Base-by-base conservation (phyloP, 2,329 filamentous ascomycete species). In the Sphaerulina musiva region DNA sequence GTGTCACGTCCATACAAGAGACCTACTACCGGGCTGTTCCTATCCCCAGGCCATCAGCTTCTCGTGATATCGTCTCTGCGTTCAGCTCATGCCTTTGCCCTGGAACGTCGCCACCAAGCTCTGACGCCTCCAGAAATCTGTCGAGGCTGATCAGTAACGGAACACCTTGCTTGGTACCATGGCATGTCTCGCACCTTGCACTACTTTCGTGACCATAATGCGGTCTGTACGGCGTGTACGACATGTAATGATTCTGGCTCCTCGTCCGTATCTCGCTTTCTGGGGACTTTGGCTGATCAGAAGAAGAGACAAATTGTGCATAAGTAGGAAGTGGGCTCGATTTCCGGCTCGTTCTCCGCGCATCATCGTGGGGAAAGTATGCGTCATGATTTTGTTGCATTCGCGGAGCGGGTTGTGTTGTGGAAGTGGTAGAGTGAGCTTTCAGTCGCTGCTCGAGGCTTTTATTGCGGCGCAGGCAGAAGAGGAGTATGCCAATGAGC, bases 391-490 rank as follows among this genome's bases (percentile, higher is more conserved):
- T 32, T 20, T 45, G 41, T n/a, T 34, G 44, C 44, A 34, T 46
- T 17, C 11, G 17, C 8, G 44, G 29, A 32, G 44, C 20, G 10
- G 11, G 12, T 7, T 46, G 44, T 34, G 8, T 26, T 12, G 44
- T 10, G 7, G 26, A 3, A n/a, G 44, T 26, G 10, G 26, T 12
- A 9, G 12, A 26, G 8, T 14, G 17, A 12, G 17, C 32, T 12
- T 34, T 14, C 26, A 46, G 26, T 10, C 46, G 50, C 42, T 34
- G n/a, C 43, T 52, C 46, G n/a, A 46, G 31, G 34, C 41, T 52
- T 20, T 43, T 44, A 10, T 48, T 48, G 6, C 53, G 53, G 14
- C 53, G 46, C 6, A 53, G 41, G 50, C 48, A 56, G 46, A 53
- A 56, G 6, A 56, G 10, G 10, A 56, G 41, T 14, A 45, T 50